Percentiles rank a stretch among this genome's conserved stretches.
phyloP scores from a whole-genome alignment of 1,284 basidiomycete species.

The Trametes hirsuta region DNA sequence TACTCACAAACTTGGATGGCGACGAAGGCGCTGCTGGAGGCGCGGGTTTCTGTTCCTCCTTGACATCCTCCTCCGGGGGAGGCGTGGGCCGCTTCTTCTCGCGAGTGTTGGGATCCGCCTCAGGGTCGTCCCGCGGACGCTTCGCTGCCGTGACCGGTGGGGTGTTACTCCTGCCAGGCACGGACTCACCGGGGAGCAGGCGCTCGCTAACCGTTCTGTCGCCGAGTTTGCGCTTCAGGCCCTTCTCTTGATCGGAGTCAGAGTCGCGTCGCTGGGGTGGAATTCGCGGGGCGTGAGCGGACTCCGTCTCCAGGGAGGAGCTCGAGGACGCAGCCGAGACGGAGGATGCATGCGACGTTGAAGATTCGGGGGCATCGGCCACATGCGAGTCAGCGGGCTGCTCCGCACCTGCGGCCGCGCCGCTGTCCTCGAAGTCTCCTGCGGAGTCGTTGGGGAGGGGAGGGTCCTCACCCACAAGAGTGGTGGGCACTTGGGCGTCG shows the following conservation, averaged over 20 bases:
- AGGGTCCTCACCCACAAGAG: slow-evolving; percentile 26
- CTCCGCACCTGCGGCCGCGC: slow-evolving; percentile 33
- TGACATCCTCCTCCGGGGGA: slow-evolving; percentile 55
- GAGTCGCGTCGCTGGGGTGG: slow-evolving; percentile 26
- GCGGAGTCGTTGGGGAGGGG: slow-evolving; percentile 25
- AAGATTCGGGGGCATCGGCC: slow-evolving; percentile 16
- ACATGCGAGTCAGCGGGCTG: slow-evolving; percentile 27
- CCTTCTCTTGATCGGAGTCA: slow-evolving; percentile 55
- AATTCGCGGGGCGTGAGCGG: slow-evolving; percentile 5
- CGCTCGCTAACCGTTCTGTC: slow-evolving; percentile 46
- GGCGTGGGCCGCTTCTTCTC: slow-evolving; percentile 68
- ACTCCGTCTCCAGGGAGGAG: background rate
- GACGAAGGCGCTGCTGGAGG: slow-evolving; percentile 26
- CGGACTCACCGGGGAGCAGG: slow-evolving; percentile 28
- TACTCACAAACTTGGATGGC: slow-evolving; percentile 52
- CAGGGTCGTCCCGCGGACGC: slow-evolving; percentile 49
- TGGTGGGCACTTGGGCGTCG: slow-evolving; percentile 4
- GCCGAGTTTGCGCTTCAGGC: slow-evolving; percentile 64
- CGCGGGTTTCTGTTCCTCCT: slow-evolving; percentile 23
- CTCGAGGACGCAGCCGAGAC: background rate
- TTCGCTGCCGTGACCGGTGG: slow-evolving; percentile 23
- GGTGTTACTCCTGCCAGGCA: slow-evolving; percentile 26
- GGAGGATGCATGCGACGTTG: slow-evolving; percentile 1
- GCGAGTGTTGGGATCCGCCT: slow-evolving; percentile 59
- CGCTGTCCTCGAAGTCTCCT: slow-evolving; percentile 30